Conservation (phyloP, 1,139 yeast species). For the Pneumocystis sp. region DNA sequence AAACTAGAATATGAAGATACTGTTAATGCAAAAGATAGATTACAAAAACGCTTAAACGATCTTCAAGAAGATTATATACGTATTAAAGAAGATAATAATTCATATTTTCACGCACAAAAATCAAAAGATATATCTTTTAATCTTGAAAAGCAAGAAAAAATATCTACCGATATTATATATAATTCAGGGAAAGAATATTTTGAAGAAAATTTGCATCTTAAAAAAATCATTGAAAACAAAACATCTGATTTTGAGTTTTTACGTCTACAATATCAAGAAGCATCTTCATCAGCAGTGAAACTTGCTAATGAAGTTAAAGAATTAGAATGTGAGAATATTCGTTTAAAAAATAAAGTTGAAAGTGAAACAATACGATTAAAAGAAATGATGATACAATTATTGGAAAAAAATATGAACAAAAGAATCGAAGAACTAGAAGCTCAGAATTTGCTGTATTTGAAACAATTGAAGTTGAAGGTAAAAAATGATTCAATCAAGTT, state of each 20-base stretch:
- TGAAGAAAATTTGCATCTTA: background rate
- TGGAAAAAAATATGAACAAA: background rate
- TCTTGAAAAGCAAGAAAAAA: background rate
- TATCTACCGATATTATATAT: background rate
- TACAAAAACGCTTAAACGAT: background rate
- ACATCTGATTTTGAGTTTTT: background rate
- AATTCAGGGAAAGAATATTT: background rate
- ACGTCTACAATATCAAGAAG: constrained; percentile 1
- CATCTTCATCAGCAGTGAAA: background rate
- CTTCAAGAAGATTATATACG: background rate
- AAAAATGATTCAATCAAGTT: background rate
- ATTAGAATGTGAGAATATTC: background rate
- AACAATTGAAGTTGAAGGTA: constrained; percentile 1
- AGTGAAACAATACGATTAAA: background rate
- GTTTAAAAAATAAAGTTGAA: background rate
- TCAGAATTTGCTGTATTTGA: constrained; percentile 5
- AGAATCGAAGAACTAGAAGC: constrained; percentile 1
- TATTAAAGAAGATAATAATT: background rate
- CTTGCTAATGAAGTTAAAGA: background rate
- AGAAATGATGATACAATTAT: background rate
- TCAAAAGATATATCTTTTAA: background rate
- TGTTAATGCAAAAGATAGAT: background rate
- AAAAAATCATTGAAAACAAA: background rate
- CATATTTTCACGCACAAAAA: background rate
- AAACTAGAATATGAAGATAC: background rate